Conservation (phyloP, 1,284 basidiomycete genomes). For the Malassezia dermatis region DNA sequence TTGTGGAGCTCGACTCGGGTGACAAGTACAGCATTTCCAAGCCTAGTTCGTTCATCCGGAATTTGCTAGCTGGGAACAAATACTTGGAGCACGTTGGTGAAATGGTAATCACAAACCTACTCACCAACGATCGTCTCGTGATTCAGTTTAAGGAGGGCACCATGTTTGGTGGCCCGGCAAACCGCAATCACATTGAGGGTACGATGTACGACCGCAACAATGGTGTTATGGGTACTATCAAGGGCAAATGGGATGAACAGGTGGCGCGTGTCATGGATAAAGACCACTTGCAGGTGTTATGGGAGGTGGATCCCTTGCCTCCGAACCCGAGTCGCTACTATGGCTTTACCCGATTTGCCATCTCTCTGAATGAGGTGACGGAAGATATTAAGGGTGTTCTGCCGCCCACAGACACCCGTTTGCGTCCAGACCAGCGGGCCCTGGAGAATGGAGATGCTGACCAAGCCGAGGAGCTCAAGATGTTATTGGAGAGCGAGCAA, state of each 20-base stretch:
- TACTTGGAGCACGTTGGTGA: slow-evolving; percentile 47
- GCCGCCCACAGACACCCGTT: slow-evolving; percentile 73
- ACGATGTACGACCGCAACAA: slow-evolving; percentile 38
- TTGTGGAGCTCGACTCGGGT: slow-evolving; percentile 40
- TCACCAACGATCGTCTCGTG: slow-evolving; percentile 27
- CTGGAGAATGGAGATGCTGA: slow-evolving; percentile 72
- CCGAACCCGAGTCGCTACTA: slow-evolving; percentile 38
- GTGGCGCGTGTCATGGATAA: slow-evolving; percentile 31
- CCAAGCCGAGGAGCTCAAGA: slow-evolving; percentile 65
- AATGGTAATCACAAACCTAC: slow-evolving; percentile 35
- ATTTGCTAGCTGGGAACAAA: slow-evolving; percentile 46
- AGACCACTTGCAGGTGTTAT: slow-evolving; percentile 40
- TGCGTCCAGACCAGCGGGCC: slow-evolving; percentile 73
- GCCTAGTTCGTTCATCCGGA: slow-evolving; percentile 45
- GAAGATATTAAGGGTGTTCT: slow-evolving; percentile 59
- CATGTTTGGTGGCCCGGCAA: slow-evolving; percentile 34
- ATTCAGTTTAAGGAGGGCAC: slow-evolving; percentile 45
- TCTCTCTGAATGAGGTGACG: slow-evolving; percentile 42
- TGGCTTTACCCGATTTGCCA: slow-evolving; percentile 47
- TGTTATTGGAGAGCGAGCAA: slow-evolving; percentile 58
- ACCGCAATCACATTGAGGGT: slow-evolving; percentile 36
- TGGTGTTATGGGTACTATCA: slow-evolving; percentile 23
- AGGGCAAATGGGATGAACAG: slow-evolving; percentile 41
- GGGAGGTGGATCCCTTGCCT: slow-evolving; percentile 42
- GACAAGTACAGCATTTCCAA: slow-evolving; percentile 36